phyloP scores from a whole-genome alignment of 805 yeast genomes.

The Saccharomycopsis malanga region DNA sequence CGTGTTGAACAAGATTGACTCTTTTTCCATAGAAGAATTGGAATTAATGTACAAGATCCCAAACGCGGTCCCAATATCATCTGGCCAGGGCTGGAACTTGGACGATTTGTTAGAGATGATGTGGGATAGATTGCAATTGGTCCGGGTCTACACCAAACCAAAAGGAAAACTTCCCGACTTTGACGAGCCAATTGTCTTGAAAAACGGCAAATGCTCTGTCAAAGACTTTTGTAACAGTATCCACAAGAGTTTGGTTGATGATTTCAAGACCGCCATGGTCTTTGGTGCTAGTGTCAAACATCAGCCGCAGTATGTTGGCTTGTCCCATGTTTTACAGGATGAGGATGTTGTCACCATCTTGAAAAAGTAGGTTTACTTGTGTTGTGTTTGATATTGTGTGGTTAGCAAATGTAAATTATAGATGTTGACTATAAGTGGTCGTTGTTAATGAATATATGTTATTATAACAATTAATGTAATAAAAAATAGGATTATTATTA shows the following conservation, averaged over 20 bases:
- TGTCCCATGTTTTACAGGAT: slow-evolving; percentile 76
- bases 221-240: slow-evolving; percentile 96
- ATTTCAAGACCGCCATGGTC: slow-evolving; percentile 88
- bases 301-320: slow-evolving; percentile 94
- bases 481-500: too few species aligned
- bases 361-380: slow-evolving; percentile 52
- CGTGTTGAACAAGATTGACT: slow-evolving; percentile 91
- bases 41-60: slow-evolving; percentile 89
- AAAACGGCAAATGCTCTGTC: slow-evolving; percentile 74
- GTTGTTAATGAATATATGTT: too few species aligned
- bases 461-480: too few species aligned
- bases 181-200: slow-evolving; percentile 86
- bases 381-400: too few species aligned
- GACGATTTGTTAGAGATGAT: slow-evolving; percentile 89
- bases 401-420: too few species aligned
- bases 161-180: slow-evolving; percentile 93
- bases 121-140: slow-evolving; percentile 91
- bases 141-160: slow-evolving; percentile 95
- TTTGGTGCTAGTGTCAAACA: slow-evolving; percentile 94
- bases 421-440: too few species aligned
- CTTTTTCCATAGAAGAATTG: slow-evolving; percentile 88
- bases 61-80: slow-evolving; percentile 93
- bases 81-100: slow-evolving; percentile 94
- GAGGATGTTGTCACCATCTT: slow-evolving; percentile 96
- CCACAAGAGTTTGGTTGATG: slow-evolving; percentile 89